Percentiles rank a stretch among this genome's conserved stretches.
These are phyloP conservation scores for Tolypocladium cylindrosporum DNA, from an alignment of 2,329 filamentous ascomycete species.

Conservation along the genomic window DNA sequence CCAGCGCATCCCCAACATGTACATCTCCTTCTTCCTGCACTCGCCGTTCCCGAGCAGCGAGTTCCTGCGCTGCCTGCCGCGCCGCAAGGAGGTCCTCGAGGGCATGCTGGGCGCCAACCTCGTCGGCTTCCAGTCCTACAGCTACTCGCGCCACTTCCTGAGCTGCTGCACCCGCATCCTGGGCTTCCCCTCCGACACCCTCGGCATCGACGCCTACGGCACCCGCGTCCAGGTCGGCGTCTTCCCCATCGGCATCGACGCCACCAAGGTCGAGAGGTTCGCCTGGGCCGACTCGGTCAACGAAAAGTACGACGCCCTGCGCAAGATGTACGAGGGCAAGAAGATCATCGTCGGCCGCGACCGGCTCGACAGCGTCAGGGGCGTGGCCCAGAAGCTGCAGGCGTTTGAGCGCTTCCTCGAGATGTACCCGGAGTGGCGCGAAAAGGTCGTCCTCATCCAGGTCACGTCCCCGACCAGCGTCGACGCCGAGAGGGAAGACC, in stretches of 20 bases:
- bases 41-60: slow-evolving; percentile 94
- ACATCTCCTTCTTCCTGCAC: slow-evolving; percentile 91
- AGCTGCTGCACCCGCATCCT: slow-evolving; percentile 88
- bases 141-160: slow-evolving; percentile 88
- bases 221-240: slow-evolving; percentile 84
- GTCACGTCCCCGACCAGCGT: slow-evolving; percentile 82
- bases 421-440: slow-evolving; percentile 82
- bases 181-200: slow-evolving; percentile 77
- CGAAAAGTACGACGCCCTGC: slow-evolving; percentile 62
- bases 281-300: slow-evolving; percentile 65
- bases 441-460: slow-evolving; percentile 87
- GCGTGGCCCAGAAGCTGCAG: slow-evolving; percentile 91
- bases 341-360: slow-evolving; percentile 94
- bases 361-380: slow-evolving; percentile 83
- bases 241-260: slow-evolving; percentile 91
- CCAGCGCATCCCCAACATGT: slow-evolving; percentile 77
- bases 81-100: slow-evolving; percentile 82
- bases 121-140: slow-evolving; percentile 91
- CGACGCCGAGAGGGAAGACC: slow-evolving; percentile 66
- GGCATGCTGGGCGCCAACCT: slow-evolving; percentile 87
- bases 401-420: slow-evolving; percentile 90
- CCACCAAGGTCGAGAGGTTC: slow-evolving; percentile 62
- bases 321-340: slow-evolving; percentile 72
- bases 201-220: slow-evolving; percentile 82
- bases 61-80: slow-evolving; percentile 79